A percentile compares a stretch with the other conserved stretches of the same genome.
Evolutionary conservation across 371 early-diverging fungal species (phyloP).

Genomic region (Blastocladiella emersonii): DNA sequence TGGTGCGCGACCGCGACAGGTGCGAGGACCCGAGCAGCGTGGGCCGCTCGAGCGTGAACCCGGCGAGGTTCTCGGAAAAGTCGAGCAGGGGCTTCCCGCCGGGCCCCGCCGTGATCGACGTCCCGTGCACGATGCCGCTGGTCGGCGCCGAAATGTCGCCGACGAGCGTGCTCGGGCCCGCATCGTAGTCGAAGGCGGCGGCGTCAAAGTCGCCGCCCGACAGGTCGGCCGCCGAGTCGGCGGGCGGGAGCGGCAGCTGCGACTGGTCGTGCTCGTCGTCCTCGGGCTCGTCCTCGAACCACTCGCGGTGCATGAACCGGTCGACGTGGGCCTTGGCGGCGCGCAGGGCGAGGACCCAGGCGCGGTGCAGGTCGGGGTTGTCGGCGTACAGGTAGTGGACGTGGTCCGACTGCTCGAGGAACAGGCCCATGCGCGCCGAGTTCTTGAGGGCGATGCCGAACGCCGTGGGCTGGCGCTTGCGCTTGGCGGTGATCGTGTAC

Average conservation of each 20-base stretch:
- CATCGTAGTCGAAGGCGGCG: neutral
- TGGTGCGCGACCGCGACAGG: neutral
- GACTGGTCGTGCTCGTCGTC: neutral
- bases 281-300: neutral
- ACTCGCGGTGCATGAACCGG: neutral
- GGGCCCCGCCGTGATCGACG: neutral
- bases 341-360: constrained; percentile 70
- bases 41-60: neutral
- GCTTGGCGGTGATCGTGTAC: constrained; percentile 50
- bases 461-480: constrained; percentile 53
- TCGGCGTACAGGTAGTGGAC: constrained; percentile 64
- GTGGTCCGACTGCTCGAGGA: constrained; percentile 64
- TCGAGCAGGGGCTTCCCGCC: neutral
- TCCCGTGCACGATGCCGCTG: neutral
- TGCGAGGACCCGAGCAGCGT: neutral
- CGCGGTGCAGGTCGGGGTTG: constrained; percentile 50
- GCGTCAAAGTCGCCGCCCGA: neutral
- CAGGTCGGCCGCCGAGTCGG: too few species aligned
- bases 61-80: neutral
- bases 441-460: constrained; percentile 73
- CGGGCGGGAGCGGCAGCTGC: too few species aligned
- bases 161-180: neutral
- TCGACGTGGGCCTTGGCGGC: constrained; percentile 26
- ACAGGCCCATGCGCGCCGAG: constrained; percentile 51
- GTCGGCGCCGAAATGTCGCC: neutral